Evolutionary conservation across 306 rosid species (phyloP).

Genomic region (Dalbergia cochinchinensis): DNA sequence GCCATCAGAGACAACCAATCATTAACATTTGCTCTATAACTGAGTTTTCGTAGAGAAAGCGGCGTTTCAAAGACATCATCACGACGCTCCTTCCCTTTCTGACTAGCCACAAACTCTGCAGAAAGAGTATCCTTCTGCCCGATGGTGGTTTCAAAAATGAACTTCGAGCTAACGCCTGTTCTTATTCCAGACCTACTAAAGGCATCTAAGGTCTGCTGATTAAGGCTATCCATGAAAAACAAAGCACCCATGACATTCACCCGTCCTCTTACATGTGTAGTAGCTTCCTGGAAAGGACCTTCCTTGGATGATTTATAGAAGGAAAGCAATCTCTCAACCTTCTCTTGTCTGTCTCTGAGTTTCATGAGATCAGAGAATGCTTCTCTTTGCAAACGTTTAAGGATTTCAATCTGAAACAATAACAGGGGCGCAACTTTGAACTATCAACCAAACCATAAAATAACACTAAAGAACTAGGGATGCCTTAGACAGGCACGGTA

Average conservation of each 20-base stretch:
- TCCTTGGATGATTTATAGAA: constrained; percentile 71
- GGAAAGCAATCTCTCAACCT: constrained; percentile 76
- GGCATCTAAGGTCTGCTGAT: constrained; percentile 55
- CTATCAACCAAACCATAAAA: constrained; percentile 3
- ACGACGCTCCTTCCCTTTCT: constrained; percentile 48
- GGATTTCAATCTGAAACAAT: constrained; percentile 75
- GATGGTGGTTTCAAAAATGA: constrained; percentile 73
- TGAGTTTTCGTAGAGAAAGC: constrained; percentile 75
- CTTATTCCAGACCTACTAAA: constrained; percentile 66
- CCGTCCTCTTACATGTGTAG: constrained; percentile 72
- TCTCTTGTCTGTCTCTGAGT: constrained; percentile 92
- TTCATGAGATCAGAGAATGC: constrained; percentile 88
- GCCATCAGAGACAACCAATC: constrained; percentile 76
- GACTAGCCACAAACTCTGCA: constrained; percentile 74
- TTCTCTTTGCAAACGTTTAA: constrained; percentile 91
- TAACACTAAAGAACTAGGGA: background rate
- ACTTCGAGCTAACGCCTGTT: constrained; percentile 73
- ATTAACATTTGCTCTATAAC: constrained; percentile 58
- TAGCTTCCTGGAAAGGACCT: constrained; percentile 75
- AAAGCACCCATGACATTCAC: constrained; percentile 77
- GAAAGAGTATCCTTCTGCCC: constrained; percentile 63
- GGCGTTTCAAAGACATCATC: constrained; percentile 54
- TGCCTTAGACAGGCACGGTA: background rate
- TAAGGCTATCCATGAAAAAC: constrained; percentile 52
- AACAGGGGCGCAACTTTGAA: constrained; percentile 20